phyloP scores from a whole-genome alignment of 2,329 filamentous ascomycete species.

The Lizonia empirigonia region DNA sequence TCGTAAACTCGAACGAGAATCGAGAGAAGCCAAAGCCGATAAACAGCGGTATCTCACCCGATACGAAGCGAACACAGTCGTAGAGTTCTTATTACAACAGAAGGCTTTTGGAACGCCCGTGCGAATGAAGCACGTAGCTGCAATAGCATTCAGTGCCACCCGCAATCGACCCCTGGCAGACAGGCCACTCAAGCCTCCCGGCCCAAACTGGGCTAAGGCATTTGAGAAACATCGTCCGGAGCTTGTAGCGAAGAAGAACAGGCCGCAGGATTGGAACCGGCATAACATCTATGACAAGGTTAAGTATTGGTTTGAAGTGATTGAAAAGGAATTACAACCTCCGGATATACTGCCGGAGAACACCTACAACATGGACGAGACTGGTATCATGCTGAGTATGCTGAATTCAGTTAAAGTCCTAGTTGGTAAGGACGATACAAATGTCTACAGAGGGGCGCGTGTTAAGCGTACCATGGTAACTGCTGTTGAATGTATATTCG shows the following conservation, averaged over 20 bases:
- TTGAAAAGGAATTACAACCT: neutral
- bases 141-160: neutral
- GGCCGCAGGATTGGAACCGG: neutral
- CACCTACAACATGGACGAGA: neutral
- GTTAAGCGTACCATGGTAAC: slow-evolving; percentile 22
- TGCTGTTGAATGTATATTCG: slow-evolving; percentile 16
- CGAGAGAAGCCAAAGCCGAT: slow-evolving; percentile 25
- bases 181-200: neutral
- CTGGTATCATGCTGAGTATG: neutral
- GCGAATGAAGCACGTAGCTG: neutral
- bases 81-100: slow-evolving; percentile 24
- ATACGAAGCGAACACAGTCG: slow-evolving; percentile 36
- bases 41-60: slow-evolving; percentile 37
- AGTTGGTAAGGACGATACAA: slow-evolving; percentile 15
- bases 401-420: neutral
- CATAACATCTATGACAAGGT: neutral
- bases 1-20: neutral
- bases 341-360: neutral
- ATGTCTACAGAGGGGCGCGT: slow-evolving; percentile 21
- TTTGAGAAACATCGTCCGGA: neutral
- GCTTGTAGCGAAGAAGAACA: neutral
- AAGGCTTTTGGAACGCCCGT: slow-evolving; percentile 13
- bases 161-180: neutral
- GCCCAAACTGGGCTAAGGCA: neutral
- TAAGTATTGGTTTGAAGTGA: neutral